Evolutionary conservation across 352 stramenopile species (phyloP).

Genomic region (Globisporangium alternatum): DNA sequence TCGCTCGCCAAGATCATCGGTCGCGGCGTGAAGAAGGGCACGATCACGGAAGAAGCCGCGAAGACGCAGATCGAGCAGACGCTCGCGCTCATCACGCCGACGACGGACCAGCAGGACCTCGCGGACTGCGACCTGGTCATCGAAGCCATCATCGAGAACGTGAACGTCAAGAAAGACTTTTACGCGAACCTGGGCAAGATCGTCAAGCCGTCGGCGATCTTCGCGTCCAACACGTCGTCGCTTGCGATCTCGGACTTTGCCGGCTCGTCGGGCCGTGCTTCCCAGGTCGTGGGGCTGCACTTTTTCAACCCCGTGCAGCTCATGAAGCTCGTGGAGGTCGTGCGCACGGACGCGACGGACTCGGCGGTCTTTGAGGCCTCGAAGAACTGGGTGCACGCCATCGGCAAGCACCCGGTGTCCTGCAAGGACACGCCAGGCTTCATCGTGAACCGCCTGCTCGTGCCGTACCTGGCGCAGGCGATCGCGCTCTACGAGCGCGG

Average conservation of each 20-base stretch:
- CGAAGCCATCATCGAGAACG: slow-evolving; percentile 98
- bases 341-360: slow-evolving; percentile 93
- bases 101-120: slow-evolving; percentile 85
- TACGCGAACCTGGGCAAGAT: slow-evolving; percentile 92
- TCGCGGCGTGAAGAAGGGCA: slow-evolving; percentile 87
- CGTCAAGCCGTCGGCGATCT: slow-evolving; percentile 91
- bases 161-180: slow-evolving; percentile 91
- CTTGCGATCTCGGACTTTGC: slow-evolving; percentile 94
- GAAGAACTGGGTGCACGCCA: slow-evolving; percentile 89
- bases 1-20: slow-evolving; percentile 89
- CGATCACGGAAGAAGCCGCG: slow-evolving; percentile 76
- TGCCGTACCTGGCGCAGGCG: slow-evolving; percentile 80
- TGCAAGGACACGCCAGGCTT: slow-evolving; percentile 97
- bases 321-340: slow-evolving; percentile 97
- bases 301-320: slow-evolving; percentile 98
- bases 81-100: slow-evolving; percentile 85
- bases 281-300: slow-evolving; percentile 96
- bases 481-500: slow-evolving; percentile 94
- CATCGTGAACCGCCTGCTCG: slow-evolving; percentile 95
- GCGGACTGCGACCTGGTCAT: slow-evolving; percentile 94
- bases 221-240: slow-evolving; percentile 97
- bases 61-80: slow-evolving; percentile 60
- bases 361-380: slow-evolving; percentile 88
- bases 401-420: slow-evolving; percentile 93
- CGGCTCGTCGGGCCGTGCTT: slow-evolving; percentile 84